Conservation (phyloP, 1,284 basidiomycete genomes). For the Trametes polyzona region DNA sequence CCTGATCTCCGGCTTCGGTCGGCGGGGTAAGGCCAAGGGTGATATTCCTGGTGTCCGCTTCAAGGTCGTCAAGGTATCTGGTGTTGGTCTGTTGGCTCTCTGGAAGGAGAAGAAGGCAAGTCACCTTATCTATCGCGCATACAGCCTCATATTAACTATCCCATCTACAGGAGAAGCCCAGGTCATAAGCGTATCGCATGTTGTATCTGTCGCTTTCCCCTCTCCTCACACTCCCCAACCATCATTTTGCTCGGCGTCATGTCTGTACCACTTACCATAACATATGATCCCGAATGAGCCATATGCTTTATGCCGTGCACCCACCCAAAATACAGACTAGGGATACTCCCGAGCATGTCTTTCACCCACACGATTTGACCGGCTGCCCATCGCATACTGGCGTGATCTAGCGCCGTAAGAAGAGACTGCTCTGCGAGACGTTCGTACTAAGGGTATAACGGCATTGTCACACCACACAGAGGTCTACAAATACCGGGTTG, state of each 20-base stretch:
- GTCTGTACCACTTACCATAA: constrained; percentile 36
- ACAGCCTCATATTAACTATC: constrained; percentile 1
- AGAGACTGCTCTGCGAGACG: too few species aligned
- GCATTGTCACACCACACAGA: too few species aligned
- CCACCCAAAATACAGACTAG: constrained; percentile 6
- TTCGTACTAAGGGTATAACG: too few species aligned
- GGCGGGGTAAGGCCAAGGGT: constrained; percentile 98
- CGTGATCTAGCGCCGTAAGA: too few species aligned
- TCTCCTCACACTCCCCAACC: constrained; percentile 25
- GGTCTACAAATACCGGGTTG: too few species aligned
- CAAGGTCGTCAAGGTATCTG: constrained; percentile 99
- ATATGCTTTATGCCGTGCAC: constrained; percentile 28
- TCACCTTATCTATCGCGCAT: constrained; percentile 9
- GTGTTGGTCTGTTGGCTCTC: constrained; percentile 95
- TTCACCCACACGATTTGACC: background rate
- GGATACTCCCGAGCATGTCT: constrained; percentile 6
- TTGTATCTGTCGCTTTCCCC: constrained; percentile 18
- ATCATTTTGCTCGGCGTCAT: constrained; percentile 25
- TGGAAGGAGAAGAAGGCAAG: constrained; percentile 99
- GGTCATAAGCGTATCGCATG: constrained; percentile 63
- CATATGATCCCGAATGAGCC: constrained; percentile 47
- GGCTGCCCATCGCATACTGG: background rate
- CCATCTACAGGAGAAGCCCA: constrained; percentile 78
- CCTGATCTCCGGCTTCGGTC: constrained; percentile 99
- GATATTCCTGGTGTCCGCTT: constrained; percentile 97